Conservation (phyloP, 768 basidiomycete genomes). For the Baorangia bicolor region DNA sequence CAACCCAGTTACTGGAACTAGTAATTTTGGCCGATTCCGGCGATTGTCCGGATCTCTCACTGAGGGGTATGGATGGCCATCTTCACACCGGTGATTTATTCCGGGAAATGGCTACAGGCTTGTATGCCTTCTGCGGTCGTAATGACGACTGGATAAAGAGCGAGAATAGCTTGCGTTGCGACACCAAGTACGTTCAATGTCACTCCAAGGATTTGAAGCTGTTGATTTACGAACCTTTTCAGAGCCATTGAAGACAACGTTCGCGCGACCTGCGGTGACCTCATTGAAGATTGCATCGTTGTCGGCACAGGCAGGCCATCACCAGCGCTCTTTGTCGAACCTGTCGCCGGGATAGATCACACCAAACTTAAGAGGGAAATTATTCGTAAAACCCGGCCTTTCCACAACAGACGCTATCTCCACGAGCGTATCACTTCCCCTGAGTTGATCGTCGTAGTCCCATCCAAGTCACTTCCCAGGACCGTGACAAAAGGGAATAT, state of each 20-base stretch:
- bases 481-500: constrained; percentile 84
- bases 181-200: constrained; percentile 53
- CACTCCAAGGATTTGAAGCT: background rate
- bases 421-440: constrained; percentile 72
- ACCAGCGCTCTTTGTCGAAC: constrained; percentile 74
- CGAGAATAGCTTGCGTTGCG: constrained; percentile 73
- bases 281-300: constrained; percentile 74
- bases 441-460: constrained; percentile 67
- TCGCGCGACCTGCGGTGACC: constrained; percentile 57
- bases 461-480: constrained; percentile 64
- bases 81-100: constrained; percentile 86
- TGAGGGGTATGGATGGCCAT: constrained; percentile 62
- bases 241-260: constrained; percentile 79
- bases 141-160: constrained; percentile 88
- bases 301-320: constrained; percentile 76
- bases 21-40: constrained; percentile 65
- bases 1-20: constrained; percentile 58
- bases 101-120: constrained; percentile 55
- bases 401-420: constrained; percentile 72
- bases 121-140: constrained; percentile 66
- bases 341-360: constrained; percentile 50
- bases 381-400: constrained; percentile 67
- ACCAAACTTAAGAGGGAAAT: constrained; percentile 67
- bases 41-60: constrained; percentile 63
- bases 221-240: constrained; percentile 8